phyloP scores from a whole-genome alignment of 768 basidiomycete genomes.

The Lactarius hengduanensis region DNA sequence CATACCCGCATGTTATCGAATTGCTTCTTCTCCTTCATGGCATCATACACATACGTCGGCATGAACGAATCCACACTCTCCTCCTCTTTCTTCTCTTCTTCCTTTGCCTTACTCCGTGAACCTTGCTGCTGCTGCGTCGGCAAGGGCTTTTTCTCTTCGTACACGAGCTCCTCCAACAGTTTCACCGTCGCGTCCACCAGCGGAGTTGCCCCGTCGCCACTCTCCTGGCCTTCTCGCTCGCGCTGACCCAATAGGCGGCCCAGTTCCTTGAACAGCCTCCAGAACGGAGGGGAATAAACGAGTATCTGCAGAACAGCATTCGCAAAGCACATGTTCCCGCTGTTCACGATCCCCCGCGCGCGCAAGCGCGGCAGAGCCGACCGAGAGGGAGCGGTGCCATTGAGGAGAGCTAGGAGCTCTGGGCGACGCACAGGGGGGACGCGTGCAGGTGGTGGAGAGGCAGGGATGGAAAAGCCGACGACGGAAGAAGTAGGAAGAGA shows the following conservation, averaged over 20 bases:
- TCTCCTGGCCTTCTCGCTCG: constrained; percentile 35
- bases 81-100: constrained; percentile 48
- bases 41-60: constrained; percentile 85
- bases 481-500: constrained; percentile 68
- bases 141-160: constrained; percentile 35
- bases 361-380: constrained; percentile 42
- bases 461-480: constrained; percentile 73
- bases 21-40: constrained; percentile 88
- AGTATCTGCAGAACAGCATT: constrained; percentile 92
- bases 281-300: constrained; percentile 87
- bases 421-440: constrained; percentile 35
- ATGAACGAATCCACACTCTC: constrained; percentile 68
- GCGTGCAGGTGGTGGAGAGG: constrained; percentile 39
- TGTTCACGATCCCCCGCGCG: constrained; percentile 86
- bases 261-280: constrained; percentile 70
- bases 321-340: constrained; percentile 97
- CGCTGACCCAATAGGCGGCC: constrained; percentile 46
- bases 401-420: constrained; percentile 57
- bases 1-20: constrained; percentile 90
- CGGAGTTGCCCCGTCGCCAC: constrained; percentile 40
- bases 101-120: constrained; percentile 39
- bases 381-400: constrained; percentile 36
- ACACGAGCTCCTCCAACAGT: constrained; percentile 76
- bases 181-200: constrained; percentile 65
- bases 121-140: constrained; percentile 27